phyloP scores from a whole-genome alignment of 2,329 filamentous ascomycete species.

The Calonectria henricotiae region DNA sequence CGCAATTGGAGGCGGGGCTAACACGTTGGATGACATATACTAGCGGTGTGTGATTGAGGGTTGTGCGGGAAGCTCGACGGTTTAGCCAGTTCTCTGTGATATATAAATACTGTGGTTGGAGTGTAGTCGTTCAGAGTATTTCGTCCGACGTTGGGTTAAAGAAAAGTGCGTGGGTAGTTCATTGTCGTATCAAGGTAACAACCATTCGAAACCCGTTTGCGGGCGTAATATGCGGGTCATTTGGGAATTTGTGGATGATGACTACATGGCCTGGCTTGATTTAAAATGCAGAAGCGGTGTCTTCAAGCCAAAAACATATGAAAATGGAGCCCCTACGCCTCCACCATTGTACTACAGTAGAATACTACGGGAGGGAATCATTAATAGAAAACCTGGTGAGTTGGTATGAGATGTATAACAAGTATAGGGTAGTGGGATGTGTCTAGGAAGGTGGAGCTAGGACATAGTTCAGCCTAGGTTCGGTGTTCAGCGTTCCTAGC shows the following conservation, averaged over 20 bases:
- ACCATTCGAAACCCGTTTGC: slow-evolving; percentile 18
- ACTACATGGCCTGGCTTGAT: not conserved
- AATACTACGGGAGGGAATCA: not conserved
- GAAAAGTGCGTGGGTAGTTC: not conserved
- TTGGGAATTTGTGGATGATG: slow-evolving; percentile 3
- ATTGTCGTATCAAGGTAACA: slow-evolving; percentile 17
- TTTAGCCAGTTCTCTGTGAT: not conserved
- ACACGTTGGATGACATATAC: slow-evolving; percentile 20
- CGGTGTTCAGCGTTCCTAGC: not conserved
- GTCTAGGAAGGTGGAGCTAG: not conserved
- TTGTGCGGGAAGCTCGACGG: not conserved
- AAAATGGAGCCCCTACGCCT: too few species aligned
- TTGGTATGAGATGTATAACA: not conserved
- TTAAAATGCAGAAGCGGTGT: not conserved
- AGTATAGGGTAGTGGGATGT: not conserved
- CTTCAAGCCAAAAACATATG: not conserved
- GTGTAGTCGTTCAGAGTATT: not conserved
- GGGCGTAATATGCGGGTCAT: slow-evolving; percentile 35
- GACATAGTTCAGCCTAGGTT: not conserved
- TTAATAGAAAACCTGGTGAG: not conserved
- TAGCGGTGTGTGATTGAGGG: slow-evolving; percentile 7
- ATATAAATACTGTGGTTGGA: not conserved
- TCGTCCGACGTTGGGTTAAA: not conserved
- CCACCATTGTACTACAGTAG: not conserved
- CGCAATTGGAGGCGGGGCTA: slow-evolving; percentile 41